Percentiles rank a stretch among this genome's conserved stretches.
phyloP scores from a whole-genome alignment of 495 filamentous ascomycete genomes.

The Platismatia glauca region DNA sequence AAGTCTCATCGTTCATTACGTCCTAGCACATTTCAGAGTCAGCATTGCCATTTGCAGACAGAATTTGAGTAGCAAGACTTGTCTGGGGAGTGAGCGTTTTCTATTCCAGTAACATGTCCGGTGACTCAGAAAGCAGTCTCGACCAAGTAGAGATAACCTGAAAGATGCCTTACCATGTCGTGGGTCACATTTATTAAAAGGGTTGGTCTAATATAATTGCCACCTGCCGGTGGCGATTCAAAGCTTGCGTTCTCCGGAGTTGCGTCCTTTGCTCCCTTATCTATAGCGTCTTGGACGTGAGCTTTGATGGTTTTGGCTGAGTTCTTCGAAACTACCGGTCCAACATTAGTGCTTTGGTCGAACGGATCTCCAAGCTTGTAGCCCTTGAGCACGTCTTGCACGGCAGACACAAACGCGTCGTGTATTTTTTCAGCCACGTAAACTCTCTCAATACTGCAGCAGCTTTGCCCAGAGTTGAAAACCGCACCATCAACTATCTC shows the following conservation, averaged over 20 bases:
- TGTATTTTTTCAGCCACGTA: constrained; percentile 83
- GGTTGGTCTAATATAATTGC: constrained; percentile 80
- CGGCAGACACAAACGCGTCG: constrained; percentile 65
- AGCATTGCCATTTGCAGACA: too few species aligned
- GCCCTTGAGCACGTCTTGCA: constrained; percentile 71
- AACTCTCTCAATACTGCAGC: constrained; percentile 85
- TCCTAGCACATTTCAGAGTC: too few species aligned
- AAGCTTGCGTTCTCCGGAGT: constrained; percentile 80
- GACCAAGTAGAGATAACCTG: too few species aligned
- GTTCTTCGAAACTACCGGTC: constrained; percentile 75
- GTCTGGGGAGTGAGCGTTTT: too few species aligned
- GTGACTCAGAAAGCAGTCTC: too few species aligned
- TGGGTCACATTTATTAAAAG: constrained; percentile 77
- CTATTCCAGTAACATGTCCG: too few species aligned
- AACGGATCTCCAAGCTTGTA: constrained; percentile 86
- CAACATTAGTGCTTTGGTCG: constrained; percentile 68
- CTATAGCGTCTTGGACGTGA: constrained; percentile 77
- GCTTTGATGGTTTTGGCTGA: constrained; percentile 66
- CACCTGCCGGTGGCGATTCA: constrained; percentile 51
- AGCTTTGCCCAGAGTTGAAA: constrained; percentile 96
- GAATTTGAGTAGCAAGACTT: too few species aligned
- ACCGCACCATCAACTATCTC: constrained; percentile 89
- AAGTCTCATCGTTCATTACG: constrained; percentile 93
- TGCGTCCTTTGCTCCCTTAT: constrained; percentile 67
- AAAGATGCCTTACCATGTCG: too few species aligned